Evolutionary conservation across 371 early-diverging fungal genomes (phyloP), one percentile per base, ranked within the genome.

Genomic region (Lichtheimia corymbifera): DNA sequence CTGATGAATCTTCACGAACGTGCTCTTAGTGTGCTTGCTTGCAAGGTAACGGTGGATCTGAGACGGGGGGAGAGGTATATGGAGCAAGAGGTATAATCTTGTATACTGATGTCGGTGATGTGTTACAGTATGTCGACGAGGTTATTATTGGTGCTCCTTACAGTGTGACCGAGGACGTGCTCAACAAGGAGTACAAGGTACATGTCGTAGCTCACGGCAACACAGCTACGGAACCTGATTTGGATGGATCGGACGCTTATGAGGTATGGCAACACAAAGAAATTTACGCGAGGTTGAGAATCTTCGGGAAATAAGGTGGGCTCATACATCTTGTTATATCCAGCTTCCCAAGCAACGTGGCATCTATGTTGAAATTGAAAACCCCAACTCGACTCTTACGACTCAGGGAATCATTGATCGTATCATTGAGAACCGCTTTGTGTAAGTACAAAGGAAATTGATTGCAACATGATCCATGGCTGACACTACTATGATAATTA

Each of bases 1-100:
- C 83, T 97, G 62, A 94, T 97, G 96, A 96, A 94, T 73, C 72
- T 96, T 54, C 91, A 95, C 72, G 96, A 97, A 79, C 90, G 96
- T 53, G 93, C 89, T 42, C 78, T 95, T 43, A 89, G 92, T 61
- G 96, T 93, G 5, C 72, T 96, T 42, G 88, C 93, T 52, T 97
- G 97, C 67, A 83, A 90, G 22, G 91, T 90, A 83, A 81, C 81
- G 2, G 2, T 9, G 6, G 11, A 35, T 35, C 35, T 35, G 35
- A 35, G 11, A 35, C 9, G 18, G 49, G 49, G 17, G 13, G 2
- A 2, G 44, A 44, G 44, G 22, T 47, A 47, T 22, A 47, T n/a
- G 17, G n/a, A 22, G 49, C 15, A 18, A 47, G 14, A n/a, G 13
- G 50, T 50, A 22, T 50, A 12, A 12, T 51, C 7, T 12, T 7